Conservation (phyloP, 305 asterid species). For the Lippia alba region DNA sequence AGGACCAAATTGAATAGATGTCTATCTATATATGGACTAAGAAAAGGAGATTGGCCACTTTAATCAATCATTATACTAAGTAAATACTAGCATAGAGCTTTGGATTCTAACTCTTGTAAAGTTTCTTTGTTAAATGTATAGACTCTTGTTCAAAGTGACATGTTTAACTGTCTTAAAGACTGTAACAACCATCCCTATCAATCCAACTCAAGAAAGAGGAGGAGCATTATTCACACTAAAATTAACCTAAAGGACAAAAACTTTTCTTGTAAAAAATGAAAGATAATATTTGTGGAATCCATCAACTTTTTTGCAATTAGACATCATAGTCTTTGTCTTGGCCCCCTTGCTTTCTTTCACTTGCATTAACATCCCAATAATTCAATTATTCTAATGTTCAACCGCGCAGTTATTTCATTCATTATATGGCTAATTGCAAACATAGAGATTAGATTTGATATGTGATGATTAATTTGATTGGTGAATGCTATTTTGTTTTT, state of each 20-base stretch:
- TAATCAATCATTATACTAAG: not conserved
- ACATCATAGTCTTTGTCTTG: constrained; percentile 13
- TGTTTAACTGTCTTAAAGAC: not conserved
- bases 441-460: constrained; percentile 23
- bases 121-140: not conserved
- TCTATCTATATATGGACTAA: no score
- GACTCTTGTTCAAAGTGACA: not conserved
- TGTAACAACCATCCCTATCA: constrained; percentile 18
- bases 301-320: constrained; percentile 2
- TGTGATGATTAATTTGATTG: constrained; percentile 15
- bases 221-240: constrained; percentile 10
- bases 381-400: constrained; percentile 25
- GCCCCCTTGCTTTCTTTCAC: not conserved
- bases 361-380: constrained; percentile 29
- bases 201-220: constrained; percentile 1
- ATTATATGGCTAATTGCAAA: not conserved
- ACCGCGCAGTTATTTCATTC: not conserved
- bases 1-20: no score
- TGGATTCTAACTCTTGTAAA: constrained; percentile 22
- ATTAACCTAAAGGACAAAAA: constrained; percentile 30
- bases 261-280: constrained; percentile 24
- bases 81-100: not conserved
- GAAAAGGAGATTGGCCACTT: not conserved
- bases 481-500: constrained; percentile 27
- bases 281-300: constrained; percentile 14